phyloP scores from a whole-genome alignment of 106 monocot species.

The Acorus gramineus region DNA sequence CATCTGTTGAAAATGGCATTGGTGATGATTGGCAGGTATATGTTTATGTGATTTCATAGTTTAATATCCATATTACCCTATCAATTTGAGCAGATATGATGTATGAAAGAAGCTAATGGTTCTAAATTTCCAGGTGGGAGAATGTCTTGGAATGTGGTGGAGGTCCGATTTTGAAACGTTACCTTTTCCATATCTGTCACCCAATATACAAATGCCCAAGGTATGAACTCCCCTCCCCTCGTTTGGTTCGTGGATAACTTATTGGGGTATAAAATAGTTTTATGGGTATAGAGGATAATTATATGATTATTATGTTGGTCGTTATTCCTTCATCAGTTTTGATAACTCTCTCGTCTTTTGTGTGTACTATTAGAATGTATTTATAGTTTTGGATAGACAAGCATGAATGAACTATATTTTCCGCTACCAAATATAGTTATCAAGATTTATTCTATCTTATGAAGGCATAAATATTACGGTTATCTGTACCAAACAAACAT shows the following conservation, averaged over 20 bases:
- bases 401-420: too few species aligned
- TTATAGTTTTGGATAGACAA: too few species aligned
- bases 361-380: too few species aligned
- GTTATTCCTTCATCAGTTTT: neutral
- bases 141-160: constrained; percentile 61
- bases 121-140: constrained; percentile 30
- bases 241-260: neutral
- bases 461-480: too few species aligned
- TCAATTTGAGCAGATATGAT: neutral
- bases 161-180: constrained; percentile 40
- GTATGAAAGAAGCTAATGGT: neutral
- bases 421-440: too few species aligned
- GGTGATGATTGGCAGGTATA: constrained; percentile 39
- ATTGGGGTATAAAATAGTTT: too few species aligned
- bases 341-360: neutral
- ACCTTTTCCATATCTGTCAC: constrained; percentile 39
- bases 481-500: too few species aligned
- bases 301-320: neutral
- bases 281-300: too few species aligned
- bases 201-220: constrained; percentile 15
- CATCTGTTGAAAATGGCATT: neutral
- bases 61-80: neutral
- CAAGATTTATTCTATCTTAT: too few species aligned
- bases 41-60: neutral
- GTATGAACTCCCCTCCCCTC: constrained; percentile 5